Percentiles rank a stretch among this genome's conserved stretches.
Evolutionary conservation across 345 rosid genomes (phyloP).

Genomic region (Camelina sativa): DNA sequence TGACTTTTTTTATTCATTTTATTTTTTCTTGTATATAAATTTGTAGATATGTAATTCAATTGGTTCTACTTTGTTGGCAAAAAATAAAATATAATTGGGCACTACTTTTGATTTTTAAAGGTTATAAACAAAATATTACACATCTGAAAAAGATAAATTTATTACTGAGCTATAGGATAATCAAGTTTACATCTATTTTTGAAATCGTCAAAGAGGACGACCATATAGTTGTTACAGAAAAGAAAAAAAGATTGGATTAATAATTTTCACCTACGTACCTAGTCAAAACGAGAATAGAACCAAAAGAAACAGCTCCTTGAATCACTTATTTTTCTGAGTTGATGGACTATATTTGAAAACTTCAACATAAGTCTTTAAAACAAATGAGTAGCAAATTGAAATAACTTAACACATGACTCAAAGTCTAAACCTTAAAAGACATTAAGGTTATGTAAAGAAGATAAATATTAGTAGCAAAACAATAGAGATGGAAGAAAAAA

Average conservation of each 20-base stretch:
- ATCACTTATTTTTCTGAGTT: background rate
- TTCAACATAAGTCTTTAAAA: background rate
- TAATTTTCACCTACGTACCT: background rate
- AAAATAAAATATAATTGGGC: background rate
- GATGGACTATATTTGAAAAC: background rate
- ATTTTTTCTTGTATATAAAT: background rate
- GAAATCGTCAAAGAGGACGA: background rate
- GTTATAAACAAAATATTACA: too few relatives aligned
- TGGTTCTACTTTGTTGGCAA: background rate
- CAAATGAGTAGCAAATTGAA: background rate
- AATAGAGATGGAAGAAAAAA: background rate
- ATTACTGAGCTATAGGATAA: too few relatives aligned
- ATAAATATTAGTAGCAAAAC: constrained; percentile 7
- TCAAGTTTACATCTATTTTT: background rate
- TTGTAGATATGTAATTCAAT: background rate
- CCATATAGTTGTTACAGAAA: background rate
- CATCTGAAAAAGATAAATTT: too few relatives aligned
- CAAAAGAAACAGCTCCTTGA: background rate
- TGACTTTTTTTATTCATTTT: constrained; percentile 28
- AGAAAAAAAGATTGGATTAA: background rate
- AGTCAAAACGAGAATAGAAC: background rate
- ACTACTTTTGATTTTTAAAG: too few relatives aligned
- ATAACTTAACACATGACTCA: background rate
- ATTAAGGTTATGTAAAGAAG: background rate
- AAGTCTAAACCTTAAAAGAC: background rate